Evolutionary conservation across 305 asterid genomes (phyloP).

Genomic region (Petunia hybrid): DNA sequence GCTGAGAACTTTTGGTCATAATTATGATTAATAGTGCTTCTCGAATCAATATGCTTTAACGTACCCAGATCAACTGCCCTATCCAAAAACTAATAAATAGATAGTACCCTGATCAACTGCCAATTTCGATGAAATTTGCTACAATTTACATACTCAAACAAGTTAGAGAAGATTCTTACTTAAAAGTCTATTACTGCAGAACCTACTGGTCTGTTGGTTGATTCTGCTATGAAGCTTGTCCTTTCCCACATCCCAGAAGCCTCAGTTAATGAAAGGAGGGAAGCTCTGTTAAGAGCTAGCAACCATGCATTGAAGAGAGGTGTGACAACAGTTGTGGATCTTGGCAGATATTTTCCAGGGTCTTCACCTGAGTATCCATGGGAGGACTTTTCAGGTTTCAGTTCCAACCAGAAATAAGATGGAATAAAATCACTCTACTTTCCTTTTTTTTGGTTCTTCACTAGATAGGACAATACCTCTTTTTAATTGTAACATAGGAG

Average conservation of each 20-base stretch:
- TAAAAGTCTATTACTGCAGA: slow-evolving; percentile 59
- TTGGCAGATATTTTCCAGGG: slow-evolving; percentile 94
- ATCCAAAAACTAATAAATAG: neutral
- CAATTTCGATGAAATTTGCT: slow-evolving; percentile 15
- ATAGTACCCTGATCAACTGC: neutral
- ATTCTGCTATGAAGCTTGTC: slow-evolving; percentile 93
- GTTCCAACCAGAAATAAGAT: slow-evolving; percentile 3
- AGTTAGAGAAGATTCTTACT: slow-evolving; percentile 26
- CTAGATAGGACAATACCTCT: neutral
- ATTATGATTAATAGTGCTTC: neutral
- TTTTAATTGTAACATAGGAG: neutral
- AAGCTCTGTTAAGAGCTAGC: slow-evolving; percentile 84
- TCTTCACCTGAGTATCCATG: slow-evolving; percentile 70
- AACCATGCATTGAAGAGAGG: slow-evolving; percentile 79
- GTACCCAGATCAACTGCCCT: slow-evolving; percentile 1
- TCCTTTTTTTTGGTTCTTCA: slow-evolving; percentile 8
- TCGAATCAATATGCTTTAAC: neutral
- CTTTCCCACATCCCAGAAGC: slow-evolving; percentile 70
- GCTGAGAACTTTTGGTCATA: neutral
- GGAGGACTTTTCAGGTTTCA: slow-evolving; percentile 93
- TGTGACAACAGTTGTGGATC: slow-evolving; percentile 89
- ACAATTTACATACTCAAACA: neutral
- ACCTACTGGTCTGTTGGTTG: slow-evolving; percentile 89
- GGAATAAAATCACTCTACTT: slow-evolving; percentile 13
- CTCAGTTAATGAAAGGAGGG: slow-evolving; percentile 79